Evolutionary conservation across 2,329 filamentous ascomycete genomes (phyloP).

Genomic region (Dendryphion nanum): DNA sequence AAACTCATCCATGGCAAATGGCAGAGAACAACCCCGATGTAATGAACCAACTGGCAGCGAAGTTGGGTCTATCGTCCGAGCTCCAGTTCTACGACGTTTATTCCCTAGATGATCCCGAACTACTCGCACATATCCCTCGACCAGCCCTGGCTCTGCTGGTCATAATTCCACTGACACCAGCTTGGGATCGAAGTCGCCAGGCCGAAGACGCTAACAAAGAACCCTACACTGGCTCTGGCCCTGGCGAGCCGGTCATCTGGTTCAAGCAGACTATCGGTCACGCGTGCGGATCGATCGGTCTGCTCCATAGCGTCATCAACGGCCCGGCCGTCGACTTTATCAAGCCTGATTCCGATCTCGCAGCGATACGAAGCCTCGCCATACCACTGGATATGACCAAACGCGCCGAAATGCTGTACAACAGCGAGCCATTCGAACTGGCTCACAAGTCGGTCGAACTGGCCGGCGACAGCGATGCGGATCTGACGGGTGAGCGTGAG

Average conservation of each 20-base stretch:
- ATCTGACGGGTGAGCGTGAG: constrained; percentile 64
- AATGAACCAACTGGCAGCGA: constrained; percentile 46
- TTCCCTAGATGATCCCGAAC: constrained; percentile 46
- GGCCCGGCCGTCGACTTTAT: constrained; percentile 43
- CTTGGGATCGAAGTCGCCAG: constrained; percentile 42
- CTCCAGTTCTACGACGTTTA: constrained; percentile 54
- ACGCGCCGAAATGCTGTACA: constrained; percentile 71
- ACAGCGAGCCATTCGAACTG: constrained; percentile 66
- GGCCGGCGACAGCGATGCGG: constrained; percentile 72
- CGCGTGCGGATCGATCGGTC: constrained; percentile 55
- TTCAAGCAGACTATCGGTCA: constrained; percentile 56
- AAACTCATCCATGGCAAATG: constrained; percentile 9
- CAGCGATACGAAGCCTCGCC: constrained; percentile 52
- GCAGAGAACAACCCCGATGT: constrained; percentile 55
- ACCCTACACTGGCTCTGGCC: constrained; percentile 45
- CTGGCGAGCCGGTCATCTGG: constrained; percentile 53
- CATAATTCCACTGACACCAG: constrained; percentile 41
- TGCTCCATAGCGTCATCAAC: constrained; percentile 53
- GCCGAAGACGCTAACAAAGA: constrained; percentile 34
- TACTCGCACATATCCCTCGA: constrained; percentile 47
- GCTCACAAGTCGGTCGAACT: constrained; percentile 75
- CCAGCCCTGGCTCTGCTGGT: constrained; percentile 52
- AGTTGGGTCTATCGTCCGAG: constrained; percentile 44
- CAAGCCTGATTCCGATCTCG: constrained; percentile 40
- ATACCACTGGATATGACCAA: constrained; percentile 62